A percentile compares a stretch with the other conserved stretches of the same genome.
Evolutionary conservation across 257 asterid species (phyloP).

Genomic region (Nicotiana otophora): DNA sequence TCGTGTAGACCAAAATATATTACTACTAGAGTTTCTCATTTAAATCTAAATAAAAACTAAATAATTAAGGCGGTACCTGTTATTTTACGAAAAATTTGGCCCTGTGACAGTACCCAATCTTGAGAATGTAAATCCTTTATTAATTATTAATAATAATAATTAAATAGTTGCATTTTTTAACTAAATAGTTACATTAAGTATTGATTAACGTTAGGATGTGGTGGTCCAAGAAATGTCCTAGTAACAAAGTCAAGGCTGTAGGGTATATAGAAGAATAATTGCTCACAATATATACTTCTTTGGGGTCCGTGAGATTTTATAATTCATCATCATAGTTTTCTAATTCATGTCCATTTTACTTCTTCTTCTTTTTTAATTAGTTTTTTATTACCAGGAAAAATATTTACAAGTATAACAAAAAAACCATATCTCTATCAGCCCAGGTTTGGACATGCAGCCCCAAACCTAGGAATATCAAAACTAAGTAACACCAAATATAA

Average conservation of each 20-base stretch:
- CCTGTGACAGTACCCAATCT: too few relatives aligned
- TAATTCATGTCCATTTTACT: background rate
- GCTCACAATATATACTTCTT: background rate
- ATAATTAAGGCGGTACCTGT: background rate
- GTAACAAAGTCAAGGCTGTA: background rate
- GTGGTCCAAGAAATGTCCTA: constrained; percentile 4
- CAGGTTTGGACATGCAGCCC: too few relatives aligned
- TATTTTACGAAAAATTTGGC: too few relatives aligned
- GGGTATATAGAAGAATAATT: background rate
- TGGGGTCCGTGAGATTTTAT: background rate
- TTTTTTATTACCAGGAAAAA: too few relatives aligned
- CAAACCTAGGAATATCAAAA: too few relatives aligned
- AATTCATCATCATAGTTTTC: background rate
- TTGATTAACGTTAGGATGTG: background rate
- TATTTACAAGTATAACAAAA: too few relatives aligned
- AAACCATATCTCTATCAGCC: too few relatives aligned
- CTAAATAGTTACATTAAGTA: background rate
- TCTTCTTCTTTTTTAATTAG: too few relatives aligned
- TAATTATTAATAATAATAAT: background rate
- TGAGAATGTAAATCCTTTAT: too few relatives aligned
- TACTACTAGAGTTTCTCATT: background rate
- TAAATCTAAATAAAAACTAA: background rate
- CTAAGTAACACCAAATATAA: too few relatives aligned
- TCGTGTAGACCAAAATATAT: background rate
- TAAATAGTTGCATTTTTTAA: background rate